Evolutionary conservation across 805 yeast genomes (phyloP), one percentile per base, ranked within the genome.

Genomic region (Hanseniaspora guilliermondii): DNA sequence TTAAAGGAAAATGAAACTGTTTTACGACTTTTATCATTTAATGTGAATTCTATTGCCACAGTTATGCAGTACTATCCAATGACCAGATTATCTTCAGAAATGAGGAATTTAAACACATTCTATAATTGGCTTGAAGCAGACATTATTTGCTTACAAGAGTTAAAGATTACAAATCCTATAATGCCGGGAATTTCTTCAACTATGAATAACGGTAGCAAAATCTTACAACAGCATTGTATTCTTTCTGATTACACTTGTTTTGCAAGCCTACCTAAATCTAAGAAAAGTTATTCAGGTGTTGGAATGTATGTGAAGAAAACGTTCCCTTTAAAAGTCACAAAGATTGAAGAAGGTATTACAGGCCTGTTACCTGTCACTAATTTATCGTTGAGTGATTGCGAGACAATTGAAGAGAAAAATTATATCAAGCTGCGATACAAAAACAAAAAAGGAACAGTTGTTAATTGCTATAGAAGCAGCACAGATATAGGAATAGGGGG

Each of bases 251-350:
- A 75, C 62, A 69, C 74, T 24, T 73, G 85, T 1, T 91, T 80
- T 60, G 76, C 87, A 35, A 73, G 91, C 0, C 69, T 87, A 12
- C 95, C 96, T 0, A 65, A 64, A 11, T 56, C 64, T 2, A 85
- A 80, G 63, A 85, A 80, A 62, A 97, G 97, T 0, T 93, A 93
- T 65, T 78, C 91, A 55, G 98, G 98, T 0, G 97, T 91, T 1
- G 95, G 89, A 0, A 76, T 91, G 2, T 91, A 86, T 68, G 74
- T 86, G 69, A 88, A 47, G 25, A 55, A 55, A 66, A 71, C 2
- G 79, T 83, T 1, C 60, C 64, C 73, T 2, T 63, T 88, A 25
- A 68, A 73, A 2, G 87, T 87, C 0, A 49, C 76, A 2, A 79
- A 77, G 58, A 96, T 89, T 0, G 97, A 93, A 64, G 96, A 91